These are phyloP conservation scores for Melampsora americana DNA, from an alignment of 1,284 basidiomycete species.

Conservation along the genomic window DNA sequence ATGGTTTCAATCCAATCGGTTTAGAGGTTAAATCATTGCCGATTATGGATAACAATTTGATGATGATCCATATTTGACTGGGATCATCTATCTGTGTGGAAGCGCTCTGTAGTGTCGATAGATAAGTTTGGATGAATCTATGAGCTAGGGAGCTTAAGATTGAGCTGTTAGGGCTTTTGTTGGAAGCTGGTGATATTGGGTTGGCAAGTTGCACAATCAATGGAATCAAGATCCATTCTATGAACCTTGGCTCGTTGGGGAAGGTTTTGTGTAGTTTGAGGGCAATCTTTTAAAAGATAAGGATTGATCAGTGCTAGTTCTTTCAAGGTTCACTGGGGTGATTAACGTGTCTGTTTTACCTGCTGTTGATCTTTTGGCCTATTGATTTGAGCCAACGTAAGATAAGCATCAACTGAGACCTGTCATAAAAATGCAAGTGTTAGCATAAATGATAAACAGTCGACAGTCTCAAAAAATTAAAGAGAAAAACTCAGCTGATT, in stretches of 20 bases:
- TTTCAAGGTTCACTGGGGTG: not conserved
- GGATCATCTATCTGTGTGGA: constrained; percentile 20
- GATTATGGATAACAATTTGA: constrained; percentile 35
- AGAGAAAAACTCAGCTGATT: not conserved
- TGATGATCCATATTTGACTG: constrained; percentile 28
- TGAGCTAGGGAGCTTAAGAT: constrained; percentile 33
- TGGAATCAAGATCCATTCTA: constrained; percentile 26
- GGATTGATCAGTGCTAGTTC: not conserved
- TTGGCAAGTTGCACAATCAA: constrained; percentile 27
- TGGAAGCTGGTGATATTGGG: not conserved
- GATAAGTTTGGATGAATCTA: constrained; percentile 32
- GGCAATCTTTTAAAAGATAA: constrained; percentile 13
- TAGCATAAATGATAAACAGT: not conserved
- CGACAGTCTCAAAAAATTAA: not conserved
- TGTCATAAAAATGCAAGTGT: not conserved
- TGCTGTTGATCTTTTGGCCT: not conserved
- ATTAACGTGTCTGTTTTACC: not conserved
- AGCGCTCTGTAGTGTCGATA: not conserved
- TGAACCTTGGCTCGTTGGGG: constrained; percentile 24
- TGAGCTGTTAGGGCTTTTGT: constrained; percentile 15
- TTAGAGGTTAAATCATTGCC: not conserved
- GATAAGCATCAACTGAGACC: not conserved
- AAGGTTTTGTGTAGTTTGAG: constrained; percentile 38
- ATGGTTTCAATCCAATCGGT: too few relatives aligned
- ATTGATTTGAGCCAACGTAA: constrained; percentile 5